Conservation (phyloP, 2,329 filamentous ascomycete genomes). For the Fusarium sp. region DNA sequence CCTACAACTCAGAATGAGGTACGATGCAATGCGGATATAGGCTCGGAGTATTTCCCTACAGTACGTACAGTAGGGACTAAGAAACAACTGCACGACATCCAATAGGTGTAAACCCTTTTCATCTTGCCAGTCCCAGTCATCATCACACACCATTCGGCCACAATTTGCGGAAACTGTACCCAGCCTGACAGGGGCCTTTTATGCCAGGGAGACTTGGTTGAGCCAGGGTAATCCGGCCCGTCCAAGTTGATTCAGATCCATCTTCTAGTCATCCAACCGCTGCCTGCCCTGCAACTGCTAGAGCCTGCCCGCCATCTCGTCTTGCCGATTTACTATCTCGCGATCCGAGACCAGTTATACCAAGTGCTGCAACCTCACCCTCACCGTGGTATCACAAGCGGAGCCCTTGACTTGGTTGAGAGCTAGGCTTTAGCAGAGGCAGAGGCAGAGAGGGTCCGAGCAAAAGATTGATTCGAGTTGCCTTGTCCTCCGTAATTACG, state of each 20-base stretch:
- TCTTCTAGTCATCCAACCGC: slow-evolving; percentile 29
- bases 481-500: slow-evolving; percentile 17
- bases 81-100: not conserved
- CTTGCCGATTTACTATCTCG: slow-evolving; percentile 40
- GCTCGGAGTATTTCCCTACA: not conserved
- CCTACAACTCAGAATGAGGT: not conserved
- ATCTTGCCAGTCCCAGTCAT: slow-evolving; percentile 18
- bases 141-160: slow-evolving; percentile 25
- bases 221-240: slow-evolving; percentile 36
- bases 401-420: slow-evolving; percentile 18
- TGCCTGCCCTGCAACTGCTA: slow-evolving; percentile 4
- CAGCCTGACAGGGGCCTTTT: slow-evolving; percentile 27
- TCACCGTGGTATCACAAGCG: slow-evolving; percentile 29
- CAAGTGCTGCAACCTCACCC: slow-evolving; percentile 31
- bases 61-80: not conserved
- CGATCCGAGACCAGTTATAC: slow-evolving; percentile 29
- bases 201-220: slow-evolving; percentile 19
- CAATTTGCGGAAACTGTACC: slow-evolving; percentile 38
- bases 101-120: slow-evolving; percentile 27
- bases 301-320: slow-evolving; percentile 21
- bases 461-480: slow-evolving; percentile 17
- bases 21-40: not conserved
- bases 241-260: slow-evolving; percentile 45
- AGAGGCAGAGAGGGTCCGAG: slow-evolving; percentile 29
- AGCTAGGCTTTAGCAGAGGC: slow-evolving; percentile 7